These are phyloP conservation scores for Thalia dealbata DNA, from an alignment of 176 grass and related monocot species.

Conservation along the genomic window DNA sequence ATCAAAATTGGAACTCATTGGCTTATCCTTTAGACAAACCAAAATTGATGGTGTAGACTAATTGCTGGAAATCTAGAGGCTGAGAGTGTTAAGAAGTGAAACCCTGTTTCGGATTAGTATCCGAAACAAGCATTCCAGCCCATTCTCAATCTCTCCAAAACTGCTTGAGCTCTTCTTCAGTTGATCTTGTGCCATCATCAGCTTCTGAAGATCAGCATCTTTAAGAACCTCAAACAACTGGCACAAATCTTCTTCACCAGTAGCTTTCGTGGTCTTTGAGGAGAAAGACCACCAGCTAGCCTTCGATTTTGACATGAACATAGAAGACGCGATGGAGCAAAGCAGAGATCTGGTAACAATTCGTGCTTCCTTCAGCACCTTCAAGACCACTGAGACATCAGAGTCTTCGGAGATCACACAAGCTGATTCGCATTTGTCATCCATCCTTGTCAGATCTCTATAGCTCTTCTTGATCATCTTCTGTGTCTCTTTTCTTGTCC, in stretches of 20 bases:
- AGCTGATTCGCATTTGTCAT: not conserved
- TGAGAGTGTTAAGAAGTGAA: conserved; percentile 22
- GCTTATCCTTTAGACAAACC: conserved; percentile 1
- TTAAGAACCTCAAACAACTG: not conserved
- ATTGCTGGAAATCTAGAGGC: not conserved
- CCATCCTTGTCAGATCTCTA: not conserved
- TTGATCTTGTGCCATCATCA: conserved; percentile 1
- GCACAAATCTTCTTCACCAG: not conserved
- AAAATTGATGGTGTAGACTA: not conserved
- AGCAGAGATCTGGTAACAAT: not conserved
- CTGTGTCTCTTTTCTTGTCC: not conserved
- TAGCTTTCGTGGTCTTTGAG: not conserved
- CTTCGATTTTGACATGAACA: not conserved
- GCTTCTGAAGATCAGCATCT: conserved; percentile 3
- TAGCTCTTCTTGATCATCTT: not conserved
- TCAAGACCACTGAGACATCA: not conserved
- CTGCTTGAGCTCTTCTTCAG: not conserved
- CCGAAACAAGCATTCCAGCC: conserved; percentile 6
- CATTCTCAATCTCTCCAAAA: conserved; percentile 2
- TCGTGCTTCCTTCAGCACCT: not conserved
- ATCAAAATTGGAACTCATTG: conserved; percentile 4
- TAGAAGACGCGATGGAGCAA: not conserved
- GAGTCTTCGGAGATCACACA: not conserved
- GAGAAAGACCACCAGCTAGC: conserved; percentile 2
- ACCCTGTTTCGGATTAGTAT: conserved; percentile 14